Evolutionary conservation across 1,284 basidiomycete species (phyloP).

Genomic region (Moesziomyces sp.): DNA sequence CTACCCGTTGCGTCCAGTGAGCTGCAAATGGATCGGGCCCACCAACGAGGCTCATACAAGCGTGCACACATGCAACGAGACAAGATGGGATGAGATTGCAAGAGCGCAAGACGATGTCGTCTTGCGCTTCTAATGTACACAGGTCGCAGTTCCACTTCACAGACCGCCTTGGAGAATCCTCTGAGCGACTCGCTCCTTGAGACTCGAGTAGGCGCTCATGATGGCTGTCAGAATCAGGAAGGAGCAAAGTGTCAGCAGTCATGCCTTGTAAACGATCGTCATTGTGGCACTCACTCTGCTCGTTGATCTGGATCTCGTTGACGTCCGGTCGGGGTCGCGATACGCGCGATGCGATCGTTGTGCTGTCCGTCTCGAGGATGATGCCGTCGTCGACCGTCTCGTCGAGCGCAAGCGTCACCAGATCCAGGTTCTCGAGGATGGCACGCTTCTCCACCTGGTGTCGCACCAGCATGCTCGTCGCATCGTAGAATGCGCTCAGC

Average conservation of each 20-base stretch:
- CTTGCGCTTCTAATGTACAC: no score
- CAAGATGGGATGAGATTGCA: no score
- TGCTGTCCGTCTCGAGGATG: slow-evolving; percentile 95
- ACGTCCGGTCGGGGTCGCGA: slow-evolving; percentile 89
- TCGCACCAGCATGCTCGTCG: slow-evolving; percentile 83
- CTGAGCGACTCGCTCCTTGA: slow-evolving; percentile 63
- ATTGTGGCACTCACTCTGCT: slow-evolving; percentile 73
- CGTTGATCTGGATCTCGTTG: slow-evolving; percentile 98
- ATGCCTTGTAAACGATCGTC: no score
- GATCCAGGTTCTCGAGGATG: slow-evolving; percentile 91
- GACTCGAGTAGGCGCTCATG: slow-evolving; percentile 67
- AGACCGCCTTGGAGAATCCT: slow-evolving; percentile 61
- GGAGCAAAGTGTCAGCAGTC: slow-evolving; percentile 69
- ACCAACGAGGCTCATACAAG: no score
- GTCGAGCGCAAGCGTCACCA: slow-evolving; percentile 91
- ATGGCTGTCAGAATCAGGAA: slow-evolving; percentile 46
- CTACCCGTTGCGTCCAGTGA: no score
- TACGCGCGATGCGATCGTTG: slow-evolving; percentile 93
- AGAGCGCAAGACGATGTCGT: neutral
- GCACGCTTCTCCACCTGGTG: slow-evolving; percentile 91
- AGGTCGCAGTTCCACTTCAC: slow-evolving; percentile 1
- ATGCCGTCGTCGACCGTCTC: slow-evolving; percentile 98
- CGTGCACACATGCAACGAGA: no score
- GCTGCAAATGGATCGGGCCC: no score
- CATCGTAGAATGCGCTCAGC: slow-evolving; percentile 85